Evolutionary conservation across 164 flowering plant species (phyloP).

Genomic region (Stephania cephalantha): DNA sequence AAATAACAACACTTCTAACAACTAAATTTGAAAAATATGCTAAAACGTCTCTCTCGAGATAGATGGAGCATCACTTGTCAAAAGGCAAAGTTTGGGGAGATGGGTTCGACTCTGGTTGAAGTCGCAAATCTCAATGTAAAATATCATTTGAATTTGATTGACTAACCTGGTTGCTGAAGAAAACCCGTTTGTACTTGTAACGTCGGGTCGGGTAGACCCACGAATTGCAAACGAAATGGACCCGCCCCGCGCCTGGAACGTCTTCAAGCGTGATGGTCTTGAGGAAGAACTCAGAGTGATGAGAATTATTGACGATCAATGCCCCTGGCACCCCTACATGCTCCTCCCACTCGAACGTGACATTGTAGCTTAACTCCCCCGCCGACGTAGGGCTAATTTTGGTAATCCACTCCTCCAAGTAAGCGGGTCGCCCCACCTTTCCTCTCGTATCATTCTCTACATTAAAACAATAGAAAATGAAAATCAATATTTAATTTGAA

Average conservation of each 20-base stretch:
- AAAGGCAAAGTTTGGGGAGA: too few species aligned
- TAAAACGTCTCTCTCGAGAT: too few species aligned
- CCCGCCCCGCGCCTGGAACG: conserved; percentile 53
- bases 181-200: conserved; percentile 52
- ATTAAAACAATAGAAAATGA: not conserved
- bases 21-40: too few species aligned
- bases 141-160: not conserved
- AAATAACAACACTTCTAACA: too few species aligned
- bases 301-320: conserved; percentile 53
- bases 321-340: conserved; percentile 67
- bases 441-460: conserved; percentile 37
- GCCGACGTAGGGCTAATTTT: conserved; percentile 28
- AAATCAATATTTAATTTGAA: too few species aligned
- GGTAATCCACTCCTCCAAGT: conserved; percentile 55
- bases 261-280: conserved; percentile 55
- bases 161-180: conserved; percentile 59
- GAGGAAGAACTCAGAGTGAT: conserved; percentile 64
- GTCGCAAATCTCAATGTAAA: too few species aligned
- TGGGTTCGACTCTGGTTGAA: too few species aligned
- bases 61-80: too few species aligned
- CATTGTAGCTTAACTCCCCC: conserved; percentile 29
- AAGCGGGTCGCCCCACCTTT: conserved; percentile 44
- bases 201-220: conserved; percentile 68
- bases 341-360: conserved; percentile 63
- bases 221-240: conserved; percentile 74